phyloP scores from a whole-genome alignment of 257 asterid species.

The Cordia subcordata region DNA sequence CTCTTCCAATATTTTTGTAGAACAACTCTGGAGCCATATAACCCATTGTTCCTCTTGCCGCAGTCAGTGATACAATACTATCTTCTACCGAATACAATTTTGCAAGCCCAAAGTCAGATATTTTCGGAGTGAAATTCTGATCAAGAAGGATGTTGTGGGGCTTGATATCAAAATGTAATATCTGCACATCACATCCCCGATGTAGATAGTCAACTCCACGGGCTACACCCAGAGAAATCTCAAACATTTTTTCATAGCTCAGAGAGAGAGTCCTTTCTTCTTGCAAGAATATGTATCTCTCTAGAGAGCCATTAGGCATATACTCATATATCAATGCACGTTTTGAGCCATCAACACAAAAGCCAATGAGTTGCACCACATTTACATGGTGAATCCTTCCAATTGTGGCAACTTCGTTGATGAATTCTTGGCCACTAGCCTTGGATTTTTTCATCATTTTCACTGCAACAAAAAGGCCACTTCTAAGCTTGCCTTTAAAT shows the following conservation, averaged over 20 bases:
- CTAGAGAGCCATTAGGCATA: constrained; percentile 40
- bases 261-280: constrained; percentile 13
- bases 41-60: constrained; percentile 32
- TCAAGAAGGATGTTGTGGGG: constrained; percentile 45
- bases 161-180: constrained; percentile 39
- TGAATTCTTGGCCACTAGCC: constrained; percentile 35
- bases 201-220: constrained; percentile 42
- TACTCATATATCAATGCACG: constrained; percentile 41
- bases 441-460: constrained; percentile 32
- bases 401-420: constrained; percentile 28
- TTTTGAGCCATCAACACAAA: constrained; percentile 34
- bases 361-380: constrained; percentile 38
- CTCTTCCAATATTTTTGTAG: constrained; percentile 35
- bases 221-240: constrained; percentile 39
- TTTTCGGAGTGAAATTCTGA: constrained; percentile 31
- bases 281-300: constrained; percentile 17
- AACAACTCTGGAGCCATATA: constrained; percentile 37
- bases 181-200: constrained; percentile 28
- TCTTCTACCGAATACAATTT: constrained; percentile 24
- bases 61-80: constrained; percentile 16
- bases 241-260: constrained; percentile 31
- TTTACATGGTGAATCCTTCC: constrained; percentile 41
- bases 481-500: constrained; percentile 44
- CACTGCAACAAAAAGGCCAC: constrained; percentile 43
- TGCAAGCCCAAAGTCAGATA: constrained; percentile 37